These are phyloP conservation scores for Cantharellus anzutake DNA, from an alignment of 768 basidiomycete genomes.

Conservation along the genomic window DNA sequence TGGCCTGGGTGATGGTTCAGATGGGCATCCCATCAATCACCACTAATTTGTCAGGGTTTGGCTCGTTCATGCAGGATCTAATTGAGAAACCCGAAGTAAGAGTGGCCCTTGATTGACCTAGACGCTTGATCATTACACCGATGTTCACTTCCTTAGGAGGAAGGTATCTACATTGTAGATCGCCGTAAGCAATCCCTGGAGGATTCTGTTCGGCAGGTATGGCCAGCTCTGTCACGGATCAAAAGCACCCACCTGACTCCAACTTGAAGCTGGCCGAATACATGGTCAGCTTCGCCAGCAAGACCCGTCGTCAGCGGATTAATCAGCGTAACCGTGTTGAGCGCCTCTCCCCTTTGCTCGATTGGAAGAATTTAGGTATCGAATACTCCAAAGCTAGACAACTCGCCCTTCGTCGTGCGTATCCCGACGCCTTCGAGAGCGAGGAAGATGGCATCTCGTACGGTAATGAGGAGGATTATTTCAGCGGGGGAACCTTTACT, in stretches of 20 bases:
- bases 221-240: slow-evolving; percentile 18
- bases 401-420: slow-evolving; percentile 77
- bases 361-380: slow-evolving; percentile 96
- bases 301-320: slow-evolving; percentile 89
- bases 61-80: slow-evolving; percentile 96
- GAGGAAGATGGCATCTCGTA: slow-evolving; percentile 24
- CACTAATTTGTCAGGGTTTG: slow-evolving; percentile 95
- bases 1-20: slow-evolving; percentile 18
- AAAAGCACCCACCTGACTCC: neutral
- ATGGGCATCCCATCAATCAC: slow-evolving; percentile 98
- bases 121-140: neutral
- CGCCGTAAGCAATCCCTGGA: slow-evolving; percentile 77
- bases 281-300: slow-evolving; percentile 58
- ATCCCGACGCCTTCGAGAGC: slow-evolving; percentile 71
- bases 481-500: slow-evolving; percentile 17
- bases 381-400: slow-evolving; percentile 95
- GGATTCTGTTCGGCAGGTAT: slow-evolving; percentile 40
- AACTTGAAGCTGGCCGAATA: slow-evolving; percentile 32
- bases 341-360: slow-evolving; percentile 75
- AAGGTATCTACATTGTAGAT: slow-evolving; percentile 95
- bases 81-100: slow-evolving; percentile 64
- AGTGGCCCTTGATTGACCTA: slow-evolving; percentile 7
- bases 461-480: slow-evolving; percentile 23
- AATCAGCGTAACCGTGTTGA: slow-evolving; percentile 98
- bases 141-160: slow-evolving; percentile 28